Evolutionary conservation across 129 eudicot genomes (phyloP), one percentile per base, ranked within the genome.

Genomic region (Calendula officinalis): DNA sequence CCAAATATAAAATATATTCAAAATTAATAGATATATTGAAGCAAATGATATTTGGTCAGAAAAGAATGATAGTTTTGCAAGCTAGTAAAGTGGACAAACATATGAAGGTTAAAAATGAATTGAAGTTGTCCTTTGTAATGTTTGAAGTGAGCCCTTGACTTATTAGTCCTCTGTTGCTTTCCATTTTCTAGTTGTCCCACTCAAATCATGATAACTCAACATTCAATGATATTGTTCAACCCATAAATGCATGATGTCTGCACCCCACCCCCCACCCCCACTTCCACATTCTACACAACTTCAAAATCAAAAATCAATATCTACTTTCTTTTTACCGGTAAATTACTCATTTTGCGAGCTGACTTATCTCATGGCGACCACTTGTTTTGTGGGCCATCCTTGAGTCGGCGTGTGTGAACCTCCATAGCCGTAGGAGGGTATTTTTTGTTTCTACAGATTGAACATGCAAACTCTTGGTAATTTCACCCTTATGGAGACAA

Each of bases 201-300:
- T 60, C 68, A 74, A 74, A 66, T 64, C 37, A 64, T 66, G 78
- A 74, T 74, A 74, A 74, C 73, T 74, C 68, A 74, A 66, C 78
- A 66, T 66, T 74, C 68, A 74, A 74, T 64, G 59, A 63, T 63
- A 73, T 65, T 46, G 71, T 55, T 64, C 66, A 37, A 64, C 66
- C 47, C 46, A 35, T 73, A 46, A 66, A 73, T 73, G 78, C 78
- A 65, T 73, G 49, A 74, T 74, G 73, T 68, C 56, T 74, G 78
- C 73, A 74, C 56, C 73, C 66, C 63, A n/a, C n/a, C n/a, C n/a
- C n/a, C n/a, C n/a, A n/a, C n/a, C 66, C 37, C 41, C 37, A 67
- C 54, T 67, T 61, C 52, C 69, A 56, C 66, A 45, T 65, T 66
- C 72, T 73, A 73, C 72, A 50, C 73, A 49, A 57, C 78, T 66